These are phyloP conservation scores for Aeschynomene evenia DNA, from an alignment of 306 rosid genomes.

Conservation along the genomic window DNA sequence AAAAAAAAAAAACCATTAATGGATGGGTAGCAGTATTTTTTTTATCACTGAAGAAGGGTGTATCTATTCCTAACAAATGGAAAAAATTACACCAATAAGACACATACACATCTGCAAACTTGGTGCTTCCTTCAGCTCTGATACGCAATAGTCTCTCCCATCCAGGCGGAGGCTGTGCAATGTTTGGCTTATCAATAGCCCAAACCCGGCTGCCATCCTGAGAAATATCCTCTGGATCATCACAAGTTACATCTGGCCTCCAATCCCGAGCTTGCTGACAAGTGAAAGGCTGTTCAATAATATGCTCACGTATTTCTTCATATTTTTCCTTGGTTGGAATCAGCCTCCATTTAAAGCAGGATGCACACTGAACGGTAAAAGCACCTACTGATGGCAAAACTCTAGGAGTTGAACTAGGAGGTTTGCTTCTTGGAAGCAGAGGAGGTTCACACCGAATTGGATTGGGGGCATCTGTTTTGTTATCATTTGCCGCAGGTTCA, in stretches of 20 bases:
- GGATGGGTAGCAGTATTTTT: neutral
- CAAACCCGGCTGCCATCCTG: slow-evolving; percentile 89
- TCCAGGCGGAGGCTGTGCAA: slow-evolving; percentile 84
- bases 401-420: slow-evolving; percentile 42
- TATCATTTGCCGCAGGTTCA: slow-evolving; percentile 46
- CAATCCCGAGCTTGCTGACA: slow-evolving; percentile 80
- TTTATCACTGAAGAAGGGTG: neutral
- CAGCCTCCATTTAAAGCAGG: slow-evolving; percentile 94
- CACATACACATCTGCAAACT: slow-evolving; percentile 85
- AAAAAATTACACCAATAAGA: neutral
- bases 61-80: neutral
- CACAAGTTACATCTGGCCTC: slow-evolving; percentile 75
- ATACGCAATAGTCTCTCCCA: slow-evolving; percentile 88
- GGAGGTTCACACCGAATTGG: slow-evolving; percentile 37
- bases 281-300: slow-evolving; percentile 69
- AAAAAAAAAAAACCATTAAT: neutral
- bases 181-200: slow-evolving; percentile 97
- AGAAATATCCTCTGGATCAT: slow-evolving; percentile 79
- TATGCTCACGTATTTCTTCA: slow-evolving; percentile 83
- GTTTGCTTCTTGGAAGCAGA: slow-evolving; percentile 6
- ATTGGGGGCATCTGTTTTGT: slow-evolving; percentile 34
- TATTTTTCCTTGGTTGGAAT: slow-evolving; percentile 84
- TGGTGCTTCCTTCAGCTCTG: slow-evolving; percentile 88
- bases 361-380: slow-evolving; percentile 89
- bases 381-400: slow-evolving; percentile 75